phyloP scores from a whole-genome alignment of 345 rosid species.

The Populus tremula region DNA sequence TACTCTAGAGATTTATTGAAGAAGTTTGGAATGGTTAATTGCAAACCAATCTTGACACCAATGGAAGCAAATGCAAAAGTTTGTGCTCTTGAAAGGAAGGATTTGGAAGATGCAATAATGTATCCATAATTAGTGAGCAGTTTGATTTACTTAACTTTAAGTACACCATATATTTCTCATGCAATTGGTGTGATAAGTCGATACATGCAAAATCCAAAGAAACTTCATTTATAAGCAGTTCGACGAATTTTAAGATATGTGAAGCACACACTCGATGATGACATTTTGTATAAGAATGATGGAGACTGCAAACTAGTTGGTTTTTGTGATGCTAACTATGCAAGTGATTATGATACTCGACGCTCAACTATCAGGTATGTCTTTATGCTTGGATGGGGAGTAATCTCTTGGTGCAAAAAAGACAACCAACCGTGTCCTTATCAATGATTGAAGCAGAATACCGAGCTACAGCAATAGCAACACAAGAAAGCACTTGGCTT shows the following conservation, averaged over 20 bases:
- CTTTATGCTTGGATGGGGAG: not conserved
- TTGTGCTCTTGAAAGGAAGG: not conserved
- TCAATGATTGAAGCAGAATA: not conserved
- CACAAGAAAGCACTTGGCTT: no score
- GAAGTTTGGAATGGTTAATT: not conserved
- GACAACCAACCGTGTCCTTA: not conserved
- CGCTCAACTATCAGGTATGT: not conserved
- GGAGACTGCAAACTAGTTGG: not conserved
- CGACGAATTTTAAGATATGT: not conserved
- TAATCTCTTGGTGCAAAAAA: not conserved
- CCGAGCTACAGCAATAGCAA: no score
- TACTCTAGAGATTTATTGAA: not conserved
- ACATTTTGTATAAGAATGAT: not conserved
- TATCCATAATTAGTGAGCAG: not conserved
- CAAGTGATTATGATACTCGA: not conserved
- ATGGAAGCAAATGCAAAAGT: not conserved
- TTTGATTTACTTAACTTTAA: not conserved
- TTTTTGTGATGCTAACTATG: not conserved
- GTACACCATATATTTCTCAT: not conserved
- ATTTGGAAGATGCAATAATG: constrained; percentile 1
- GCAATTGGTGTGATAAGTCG: not conserved
- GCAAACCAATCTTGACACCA: not conserved
- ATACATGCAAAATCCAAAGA: constrained; percentile 10
- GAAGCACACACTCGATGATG: not conserved
- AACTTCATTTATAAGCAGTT: not conserved